A percentile compares a stretch with the other conserved stretches of the same genome.
These are phyloP conservation scores for Boletus holoroseus DNA, from an alignment of 1,284 basidiomycete species.

Conservation along the genomic window DNA sequence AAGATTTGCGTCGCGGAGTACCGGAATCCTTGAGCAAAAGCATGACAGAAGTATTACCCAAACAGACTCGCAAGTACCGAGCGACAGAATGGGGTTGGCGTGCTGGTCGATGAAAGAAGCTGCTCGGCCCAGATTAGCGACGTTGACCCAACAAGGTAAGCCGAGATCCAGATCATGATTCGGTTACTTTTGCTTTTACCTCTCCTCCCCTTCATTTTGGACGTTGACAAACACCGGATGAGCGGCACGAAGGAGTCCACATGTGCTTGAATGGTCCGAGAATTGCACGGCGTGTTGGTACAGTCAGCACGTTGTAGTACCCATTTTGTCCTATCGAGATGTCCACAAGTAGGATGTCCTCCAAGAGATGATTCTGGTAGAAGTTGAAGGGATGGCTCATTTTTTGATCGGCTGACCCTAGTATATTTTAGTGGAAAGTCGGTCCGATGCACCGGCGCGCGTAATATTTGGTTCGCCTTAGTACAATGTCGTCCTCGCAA, in stretches of 20 bases:
- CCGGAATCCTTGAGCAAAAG: not conserved
- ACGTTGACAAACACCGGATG: not conserved
- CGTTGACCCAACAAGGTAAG: not conserved
- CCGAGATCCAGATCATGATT: constrained; percentile 12
- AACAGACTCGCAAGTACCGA: not conserved
- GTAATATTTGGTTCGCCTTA: not conserved
- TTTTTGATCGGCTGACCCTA: not conserved
- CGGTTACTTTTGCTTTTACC: not conserved
- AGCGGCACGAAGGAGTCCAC: not conserved
- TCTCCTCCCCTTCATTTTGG: not conserved
- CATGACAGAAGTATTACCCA: not conserved
- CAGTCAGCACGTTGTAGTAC: not conserved
- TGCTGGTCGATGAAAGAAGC: not conserved
- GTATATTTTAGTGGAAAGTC: not conserved
- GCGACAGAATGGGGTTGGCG: not conserved
- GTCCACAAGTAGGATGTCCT: not conserved
- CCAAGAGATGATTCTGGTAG: not conserved
- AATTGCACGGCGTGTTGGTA: not conserved
- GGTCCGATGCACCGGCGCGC: not conserved
- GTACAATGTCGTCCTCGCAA: not conserved
- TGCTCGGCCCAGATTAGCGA: not conserved
- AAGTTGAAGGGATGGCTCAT: not conserved
- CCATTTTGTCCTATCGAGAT: not conserved
- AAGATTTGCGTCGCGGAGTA: not conserved
- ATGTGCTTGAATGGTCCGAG: not conserved